A percentile compares a stretch with the other conserved stretches of the same genome.
Evolutionary conservation across 257 asterid species (phyloP).

Genomic region (Penstemon newberryi): DNA sequence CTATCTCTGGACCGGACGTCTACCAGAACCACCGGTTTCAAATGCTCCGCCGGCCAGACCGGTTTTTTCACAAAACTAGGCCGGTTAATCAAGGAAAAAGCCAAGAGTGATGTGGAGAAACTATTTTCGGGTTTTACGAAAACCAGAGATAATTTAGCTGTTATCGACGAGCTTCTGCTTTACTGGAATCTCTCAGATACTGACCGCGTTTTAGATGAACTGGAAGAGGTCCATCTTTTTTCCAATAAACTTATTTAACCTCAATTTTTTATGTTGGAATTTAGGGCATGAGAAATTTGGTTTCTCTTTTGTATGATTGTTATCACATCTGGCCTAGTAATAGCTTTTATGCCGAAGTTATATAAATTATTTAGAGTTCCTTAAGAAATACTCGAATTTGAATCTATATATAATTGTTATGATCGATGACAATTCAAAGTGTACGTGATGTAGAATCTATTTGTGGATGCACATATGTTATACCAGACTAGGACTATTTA

Average conservation of each 20-base stretch:
- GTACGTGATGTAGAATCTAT: no score
- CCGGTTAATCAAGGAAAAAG: constrained; percentile 86
- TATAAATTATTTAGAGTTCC: background rate
- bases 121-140: constrained; percentile 84
- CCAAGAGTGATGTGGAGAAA: constrained; percentile 89
- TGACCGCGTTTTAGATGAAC: constrained; percentile 83
- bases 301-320: background rate
- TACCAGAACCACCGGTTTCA: constrained; percentile 44
- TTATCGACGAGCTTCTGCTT: constrained; percentile 82
- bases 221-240: constrained; percentile 68
- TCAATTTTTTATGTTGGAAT: background rate
- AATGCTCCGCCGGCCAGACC: constrained; percentile 73
- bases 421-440: no score
- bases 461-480: no score
- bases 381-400: background rate
- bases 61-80: constrained; percentile 90
- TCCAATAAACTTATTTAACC: no score
- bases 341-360: background rate
- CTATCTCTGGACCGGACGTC: constrained; percentile 16
- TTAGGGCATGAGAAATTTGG: background rate
- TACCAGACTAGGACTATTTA: background rate
- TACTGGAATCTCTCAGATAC: constrained; percentile 96
- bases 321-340: background rate
- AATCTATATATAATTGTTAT: no score
- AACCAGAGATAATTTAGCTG: constrained; percentile 88